phyloP scores from a whole-genome alignment of 1,284 basidiomycete species.

The Farysia itapuensis region DNA sequence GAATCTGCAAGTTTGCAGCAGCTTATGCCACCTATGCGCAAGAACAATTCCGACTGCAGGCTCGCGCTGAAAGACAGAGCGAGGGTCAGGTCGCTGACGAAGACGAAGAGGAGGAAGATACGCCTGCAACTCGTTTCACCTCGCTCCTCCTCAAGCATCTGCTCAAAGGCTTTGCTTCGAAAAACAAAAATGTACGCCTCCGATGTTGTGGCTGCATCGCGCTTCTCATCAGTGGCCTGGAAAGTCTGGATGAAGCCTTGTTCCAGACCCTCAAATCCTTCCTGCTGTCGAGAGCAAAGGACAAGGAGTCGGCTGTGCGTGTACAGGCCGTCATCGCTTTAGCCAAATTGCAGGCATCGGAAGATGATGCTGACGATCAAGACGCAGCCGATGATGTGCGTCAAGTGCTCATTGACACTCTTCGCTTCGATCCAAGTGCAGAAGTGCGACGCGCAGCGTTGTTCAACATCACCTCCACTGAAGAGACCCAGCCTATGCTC shows the following conservation, averaged over 20 bases:
- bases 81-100: conserved; percentile 58
- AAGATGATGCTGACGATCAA: conserved; percentile 42
- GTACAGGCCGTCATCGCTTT: conserved; percentile 83
- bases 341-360: conserved; percentile 75
- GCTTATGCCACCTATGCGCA: conserved; percentile 71
- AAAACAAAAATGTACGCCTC: conserved; percentile 84
- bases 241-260: conserved; percentile 71
- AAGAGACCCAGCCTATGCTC: conserved; percentile 67
- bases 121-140: conserved; percentile 73
- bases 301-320: conserved; percentile 82
- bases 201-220: conserved; percentile 75
- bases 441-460: conserved; percentile 88
- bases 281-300: conserved; percentile 76
- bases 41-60: conserved; percentile 40
- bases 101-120: conserved; percentile 71
- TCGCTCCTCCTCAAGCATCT: conserved; percentile 73
- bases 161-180: conserved; percentile 79
- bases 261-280: conserved; percentile 71
- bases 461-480: conserved; percentile 74
- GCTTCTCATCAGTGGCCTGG: conserved; percentile 40
- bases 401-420: conserved; percentile 71
- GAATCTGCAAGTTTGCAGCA: conserved; percentile 81
- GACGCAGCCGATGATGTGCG: conserved; percentile 71
- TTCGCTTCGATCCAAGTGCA: conserved; percentile 72
- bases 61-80: conserved; percentile 16